Conservation (phyloP, 805 yeast species). For the Lachancea sp. region DNA sequence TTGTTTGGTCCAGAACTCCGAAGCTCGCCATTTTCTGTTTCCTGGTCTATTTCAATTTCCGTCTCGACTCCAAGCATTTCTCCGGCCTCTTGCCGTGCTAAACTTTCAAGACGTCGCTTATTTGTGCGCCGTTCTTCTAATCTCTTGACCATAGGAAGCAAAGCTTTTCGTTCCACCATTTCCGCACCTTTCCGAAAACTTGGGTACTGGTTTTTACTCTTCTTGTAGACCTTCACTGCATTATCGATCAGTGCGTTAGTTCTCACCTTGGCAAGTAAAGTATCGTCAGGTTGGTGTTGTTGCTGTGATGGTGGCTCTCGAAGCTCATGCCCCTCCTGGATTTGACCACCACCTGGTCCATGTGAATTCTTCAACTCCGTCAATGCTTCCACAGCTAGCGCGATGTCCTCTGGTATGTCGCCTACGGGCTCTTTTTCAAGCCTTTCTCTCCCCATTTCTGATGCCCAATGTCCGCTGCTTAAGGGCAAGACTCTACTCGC, state of each 20-base stretch:
- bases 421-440: not conserved
- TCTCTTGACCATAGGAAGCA: slow-evolving; percentile 39
- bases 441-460: not conserved
- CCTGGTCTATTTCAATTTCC: slow-evolving; percentile 9
- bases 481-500: too few relatives aligned
- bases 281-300: slow-evolving; percentile 2
- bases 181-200: slow-evolving; percentile 49
- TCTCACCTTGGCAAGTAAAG: slow-evolving; percentile 17
- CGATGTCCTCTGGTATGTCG: slow-evolving; percentile 5
- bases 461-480: not conserved
- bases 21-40: not conserved
- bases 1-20: not conserved
- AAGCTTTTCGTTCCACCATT: slow-evolving; percentile 49
- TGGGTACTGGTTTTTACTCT: slow-evolving; percentile 38
- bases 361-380: slow-evolving; percentile 21
- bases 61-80: slow-evolving; percentile 16
- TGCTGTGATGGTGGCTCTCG: not conserved
- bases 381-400: slow-evolving; percentile 22
- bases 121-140: slow-evolving; percentile 6
- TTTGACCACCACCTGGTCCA: slow-evolving; percentile 3
- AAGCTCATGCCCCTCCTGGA: not conserved
- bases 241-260: slow-evolving; percentile 34
- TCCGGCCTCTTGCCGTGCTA: slow-evolving; percentile 10
- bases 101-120: slow-evolving; percentile 6
- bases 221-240: slow-evolving; percentile 44